Evolutionary conservation across 1,284 basidiomycete genomes (phyloP).

Genomic region (Pterulicium gracile): DNA sequence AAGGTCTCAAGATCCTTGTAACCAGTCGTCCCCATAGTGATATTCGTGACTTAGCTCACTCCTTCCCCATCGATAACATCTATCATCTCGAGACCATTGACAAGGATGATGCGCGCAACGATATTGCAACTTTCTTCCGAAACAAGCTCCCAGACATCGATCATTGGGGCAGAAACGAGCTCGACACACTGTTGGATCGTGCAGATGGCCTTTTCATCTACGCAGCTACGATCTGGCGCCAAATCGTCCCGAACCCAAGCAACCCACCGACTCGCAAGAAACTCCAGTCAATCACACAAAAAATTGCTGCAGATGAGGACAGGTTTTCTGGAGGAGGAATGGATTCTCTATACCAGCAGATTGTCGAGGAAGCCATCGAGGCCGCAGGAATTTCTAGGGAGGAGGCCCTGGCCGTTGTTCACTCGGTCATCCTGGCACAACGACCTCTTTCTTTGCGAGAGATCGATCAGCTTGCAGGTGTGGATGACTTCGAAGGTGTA

Average conservation of each 20-base stretch:
- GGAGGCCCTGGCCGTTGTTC: not conserved
- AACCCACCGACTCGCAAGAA: not conserved
- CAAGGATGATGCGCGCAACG: not conserved
- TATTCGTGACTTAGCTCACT: too few species aligned
- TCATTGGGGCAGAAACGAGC: not conserved
- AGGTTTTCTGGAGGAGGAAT: too few species aligned
- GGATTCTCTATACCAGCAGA: not conserved
- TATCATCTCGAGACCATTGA: not conserved
- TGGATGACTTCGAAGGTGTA: not conserved
- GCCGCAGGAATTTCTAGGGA: not conserved
- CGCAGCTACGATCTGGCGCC: not conserved
- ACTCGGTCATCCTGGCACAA: not conserved
- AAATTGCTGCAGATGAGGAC: too few species aligned
- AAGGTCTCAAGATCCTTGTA: not conserved
- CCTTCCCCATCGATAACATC: not conserved
- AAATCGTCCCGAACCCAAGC: too few species aligned
- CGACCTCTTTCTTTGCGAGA: not conserved
- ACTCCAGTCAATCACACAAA: not conserved
- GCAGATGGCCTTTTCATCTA: constrained; percentile 2
- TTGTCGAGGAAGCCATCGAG: not conserved
- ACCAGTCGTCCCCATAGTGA: not conserved
- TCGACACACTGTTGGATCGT: not conserved
- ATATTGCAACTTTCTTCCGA: not conserved
- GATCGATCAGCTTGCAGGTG: not conserved
- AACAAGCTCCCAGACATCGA: not conserved